Percentiles rank a stretch among this genome's conserved stretches.
phyloP scores from a whole-genome alignment of 768 basidiomycete genomes.

The Mycena haematopus region DNA sequence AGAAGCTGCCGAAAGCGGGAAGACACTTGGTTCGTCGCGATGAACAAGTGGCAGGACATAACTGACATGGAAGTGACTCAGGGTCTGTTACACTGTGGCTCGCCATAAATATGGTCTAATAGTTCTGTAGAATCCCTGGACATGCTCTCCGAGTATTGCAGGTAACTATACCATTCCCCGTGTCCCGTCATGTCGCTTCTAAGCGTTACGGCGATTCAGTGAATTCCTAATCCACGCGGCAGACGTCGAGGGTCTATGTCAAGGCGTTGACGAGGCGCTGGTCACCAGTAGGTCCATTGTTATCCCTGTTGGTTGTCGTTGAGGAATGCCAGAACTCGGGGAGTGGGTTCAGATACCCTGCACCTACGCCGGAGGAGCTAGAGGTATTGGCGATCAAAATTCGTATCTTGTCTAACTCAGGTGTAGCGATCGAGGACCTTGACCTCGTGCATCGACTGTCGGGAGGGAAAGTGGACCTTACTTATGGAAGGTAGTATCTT shows the following conservation, averaged over 20 bases:
- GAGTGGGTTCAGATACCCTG: constrained; percentile 92
- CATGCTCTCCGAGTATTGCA: constrained; percentile 81
- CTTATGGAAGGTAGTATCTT: constrained; percentile 42
- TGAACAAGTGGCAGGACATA: constrained; percentile 98
- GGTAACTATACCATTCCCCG: constrained; percentile 57
- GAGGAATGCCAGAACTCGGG: constrained; percentile 67
- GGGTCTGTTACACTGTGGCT: constrained; percentile 50
- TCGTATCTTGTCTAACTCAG: neutral
- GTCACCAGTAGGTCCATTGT: constrained; percentile 65
- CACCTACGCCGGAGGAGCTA: constrained; percentile 97
- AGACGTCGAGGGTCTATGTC: constrained; percentile 97
- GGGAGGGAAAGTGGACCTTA: constrained; percentile 72
- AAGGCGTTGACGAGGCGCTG: constrained; percentile 92
- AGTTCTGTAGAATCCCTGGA: constrained; percentile 71
- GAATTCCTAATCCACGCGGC: constrained; percentile 97
- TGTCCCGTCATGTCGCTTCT: neutral
- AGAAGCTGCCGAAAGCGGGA: constrained; percentile 83
- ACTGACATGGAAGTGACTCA: constrained; percentile 92
- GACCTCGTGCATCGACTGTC: constrained; percentile 82
- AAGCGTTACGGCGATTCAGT: constrained; percentile 45
- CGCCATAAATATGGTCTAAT: neutral
- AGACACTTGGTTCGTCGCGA: constrained; percentile 89
- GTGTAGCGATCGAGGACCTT: constrained; percentile 78
- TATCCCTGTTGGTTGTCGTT: constrained; percentile 7
- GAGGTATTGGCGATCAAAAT: constrained; percentile 54